A percentile compares a stretch with the other conserved stretches of the same genome.
Conservation (phyloP, 768 basidiomycete genomes). For the Kwoniella sp. region DNA sequence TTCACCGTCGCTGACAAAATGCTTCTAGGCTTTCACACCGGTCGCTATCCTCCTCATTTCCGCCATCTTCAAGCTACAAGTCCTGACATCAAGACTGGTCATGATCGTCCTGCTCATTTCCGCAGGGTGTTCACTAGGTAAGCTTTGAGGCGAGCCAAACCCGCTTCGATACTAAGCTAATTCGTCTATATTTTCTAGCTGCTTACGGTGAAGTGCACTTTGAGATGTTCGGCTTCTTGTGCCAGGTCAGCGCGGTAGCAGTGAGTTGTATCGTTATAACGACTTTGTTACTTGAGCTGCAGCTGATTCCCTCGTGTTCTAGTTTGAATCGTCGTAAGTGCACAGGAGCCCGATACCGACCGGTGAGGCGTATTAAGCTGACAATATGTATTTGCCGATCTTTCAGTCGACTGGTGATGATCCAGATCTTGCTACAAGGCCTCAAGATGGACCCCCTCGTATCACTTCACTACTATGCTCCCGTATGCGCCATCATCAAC, state of each 20-base stretch:
- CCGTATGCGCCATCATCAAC: conserved; percentile 87
- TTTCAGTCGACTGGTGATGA: conserved; percentile 78
- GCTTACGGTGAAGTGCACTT: conserved; percentile 90
- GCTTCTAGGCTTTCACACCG: conserved; percentile 52
- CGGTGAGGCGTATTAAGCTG: not conserved
- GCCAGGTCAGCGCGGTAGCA: conserved; percentile 85
- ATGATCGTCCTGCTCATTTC: conserved; percentile 79
- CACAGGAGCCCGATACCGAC: not conserved
- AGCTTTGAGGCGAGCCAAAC: not conserved
- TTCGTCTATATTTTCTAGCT: conserved; percentile 61
- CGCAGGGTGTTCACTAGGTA: conserved; percentile 63
- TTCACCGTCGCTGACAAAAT: not conserved
- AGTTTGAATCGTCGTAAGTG: conserved; percentile 66
- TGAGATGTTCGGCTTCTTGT: conserved; percentile 82
- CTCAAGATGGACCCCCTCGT: conserved; percentile 98
- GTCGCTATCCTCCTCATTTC: conserved; percentile 75
- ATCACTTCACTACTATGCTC: conserved; percentile 70
- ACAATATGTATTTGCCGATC: not conserved
- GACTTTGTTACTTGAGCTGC: no score
- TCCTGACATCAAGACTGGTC: conserved; percentile 77
- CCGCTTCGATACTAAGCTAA: not conserved
- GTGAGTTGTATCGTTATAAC: not conserved
- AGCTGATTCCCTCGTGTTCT: not conserved
- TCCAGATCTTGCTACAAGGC: conserved; percentile 90
- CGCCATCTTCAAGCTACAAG: conserved; percentile 83